These are phyloP conservation scores for Cryptosporidium meleagridis DNA, from an alignment of 169 alveolate species.

Conservation along the genomic window DNA sequence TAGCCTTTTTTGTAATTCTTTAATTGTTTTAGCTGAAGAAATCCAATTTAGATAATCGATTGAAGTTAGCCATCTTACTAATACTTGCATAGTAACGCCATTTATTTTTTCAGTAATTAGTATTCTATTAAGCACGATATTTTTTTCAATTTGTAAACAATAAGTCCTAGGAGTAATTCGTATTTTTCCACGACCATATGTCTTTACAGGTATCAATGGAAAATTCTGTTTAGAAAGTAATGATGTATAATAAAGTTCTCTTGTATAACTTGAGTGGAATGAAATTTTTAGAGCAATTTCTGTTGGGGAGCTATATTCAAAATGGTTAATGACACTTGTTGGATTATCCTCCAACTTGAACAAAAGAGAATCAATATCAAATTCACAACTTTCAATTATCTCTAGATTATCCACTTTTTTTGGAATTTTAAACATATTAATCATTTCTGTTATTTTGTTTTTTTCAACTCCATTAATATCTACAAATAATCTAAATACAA, in stretches of 20 bases:
- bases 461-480: constrained; percentile 4
- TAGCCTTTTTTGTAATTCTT: constrained; percentile 57
- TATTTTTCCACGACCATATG: constrained; percentile 67
- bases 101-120: constrained; percentile 66
- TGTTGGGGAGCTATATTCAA: constrained; percentile 4
- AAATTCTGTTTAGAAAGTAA: constrained; percentile 49
- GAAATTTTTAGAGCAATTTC: constrained; percentile 60
- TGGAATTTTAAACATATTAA: constrained; percentile 46
- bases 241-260: constrained; percentile 61
- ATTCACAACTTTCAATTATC: constrained; percentile 28
- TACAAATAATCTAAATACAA: background rate
- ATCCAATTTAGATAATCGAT: constrained; percentile 54
- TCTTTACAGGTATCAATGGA: constrained; percentile 53
- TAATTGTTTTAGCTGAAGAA: constrained; percentile 37
- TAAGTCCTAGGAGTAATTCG: constrained; percentile 63
- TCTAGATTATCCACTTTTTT: constrained; percentile 31
- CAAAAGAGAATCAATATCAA: constrained; percentile 17
- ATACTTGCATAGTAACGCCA: constrained; percentile 55
- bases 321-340: background rate
- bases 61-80: constrained; percentile 63
- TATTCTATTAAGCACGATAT: constrained; percentile 33
- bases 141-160: constrained; percentile 26
- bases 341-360: background rate
- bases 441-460: constrained; percentile 46
- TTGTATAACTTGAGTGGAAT: constrained; percentile 57